phyloP scores from a whole-genome alignment of 441 rosid species.

The Adansonia madagascariensis region DNA sequence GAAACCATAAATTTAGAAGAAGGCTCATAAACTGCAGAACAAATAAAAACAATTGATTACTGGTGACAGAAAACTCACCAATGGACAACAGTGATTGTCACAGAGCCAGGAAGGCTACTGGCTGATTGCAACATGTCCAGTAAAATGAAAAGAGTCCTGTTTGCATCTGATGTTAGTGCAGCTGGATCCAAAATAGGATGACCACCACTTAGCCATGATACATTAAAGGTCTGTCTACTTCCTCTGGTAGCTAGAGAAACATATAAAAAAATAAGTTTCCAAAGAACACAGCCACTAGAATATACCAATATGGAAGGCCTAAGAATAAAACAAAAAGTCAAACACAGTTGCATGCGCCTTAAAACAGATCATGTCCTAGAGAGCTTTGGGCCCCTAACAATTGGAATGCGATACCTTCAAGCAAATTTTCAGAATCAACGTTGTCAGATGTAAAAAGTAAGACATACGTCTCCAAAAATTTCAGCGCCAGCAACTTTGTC shows the following conservation, averaged over 20 bases:
- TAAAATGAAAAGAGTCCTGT: conserved; percentile 57
- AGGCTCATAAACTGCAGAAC: conserved; percentile 19
- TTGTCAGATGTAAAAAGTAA: conserved; percentile 79
- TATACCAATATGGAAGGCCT: neutral
- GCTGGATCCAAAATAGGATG: conserved; percentile 78
- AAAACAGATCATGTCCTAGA: conserved; percentile 21
- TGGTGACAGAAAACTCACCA: conserved; percentile 67
- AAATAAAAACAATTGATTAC: conserved; percentile 21
- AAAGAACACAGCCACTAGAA: conserved; percentile 7
- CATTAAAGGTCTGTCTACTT: conserved; percentile 60
- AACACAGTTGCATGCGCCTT: neutral
- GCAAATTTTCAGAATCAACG: conserved; percentile 56
- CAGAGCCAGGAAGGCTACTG: conserved; percentile 64
- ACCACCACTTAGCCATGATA: conserved; percentile 79
- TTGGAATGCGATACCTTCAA: conserved; percentile 64
- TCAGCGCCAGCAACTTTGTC: conserved; percentile 77
- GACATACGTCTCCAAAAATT: conserved; percentile 86
- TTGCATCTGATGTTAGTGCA: conserved; percentile 74
- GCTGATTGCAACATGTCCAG: conserved; percentile 71
- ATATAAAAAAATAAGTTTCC: conserved; percentile 25
- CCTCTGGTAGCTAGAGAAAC: conserved; percentile 52
- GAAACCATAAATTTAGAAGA: conserved; percentile 7
- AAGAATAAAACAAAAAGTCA: neutral
- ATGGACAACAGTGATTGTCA: conserved; percentile 69
- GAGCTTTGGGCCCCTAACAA: conserved; percentile 15